Evolutionary conservation across 805 yeast species (phyloP).

Genomic region (Kazachstania viticola): DNA sequence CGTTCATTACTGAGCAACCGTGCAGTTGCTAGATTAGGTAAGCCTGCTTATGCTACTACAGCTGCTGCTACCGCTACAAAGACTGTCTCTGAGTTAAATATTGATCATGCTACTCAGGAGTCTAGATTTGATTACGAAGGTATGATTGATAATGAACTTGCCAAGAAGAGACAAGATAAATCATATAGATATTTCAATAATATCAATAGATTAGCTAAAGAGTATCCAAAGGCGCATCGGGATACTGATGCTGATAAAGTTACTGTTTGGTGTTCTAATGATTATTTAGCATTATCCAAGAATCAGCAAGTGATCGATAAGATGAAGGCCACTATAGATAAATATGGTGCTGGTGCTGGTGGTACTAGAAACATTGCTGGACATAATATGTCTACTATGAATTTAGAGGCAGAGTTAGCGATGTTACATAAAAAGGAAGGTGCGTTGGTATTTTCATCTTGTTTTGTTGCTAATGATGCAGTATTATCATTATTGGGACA

Average conservation of each 20-base stretch:
- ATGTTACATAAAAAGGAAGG: conserved; percentile 89
- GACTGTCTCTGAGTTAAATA: conserved; percentile 23
- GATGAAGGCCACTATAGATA: conserved; percentile 71
- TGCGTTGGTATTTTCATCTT: conserved; percentile 87
- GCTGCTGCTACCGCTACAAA: conserved; percentile 26
- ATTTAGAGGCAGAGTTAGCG: conserved; percentile 77
- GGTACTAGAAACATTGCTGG: conserved; percentile 99
- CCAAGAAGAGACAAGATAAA: conserved; percentile 71
- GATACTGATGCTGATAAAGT: conserved; percentile 67
- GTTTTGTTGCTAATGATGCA: conserved; percentile 96
- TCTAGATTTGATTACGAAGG: conserved; percentile 59
- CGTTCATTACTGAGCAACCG: too few species aligned
- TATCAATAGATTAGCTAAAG: conserved; percentile 88
- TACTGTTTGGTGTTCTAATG: conserved; percentile 98
- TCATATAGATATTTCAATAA: conserved; percentile 95
- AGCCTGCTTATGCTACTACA: conserved; percentile 15
- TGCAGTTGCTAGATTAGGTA: too few species aligned
- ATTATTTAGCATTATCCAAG: conserved; percentile 89
- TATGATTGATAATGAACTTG: conserved; percentile 52
- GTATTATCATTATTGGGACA: conserved; percentile 84
- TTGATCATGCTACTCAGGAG: conserved; percentile 36
- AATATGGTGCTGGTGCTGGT: conserved; percentile 98
- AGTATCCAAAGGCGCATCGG: conserved; percentile 89
- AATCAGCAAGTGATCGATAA: conserved; percentile 59
- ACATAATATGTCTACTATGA: conserved; percentile 82